Base-by-base conservation (phyloP, 441 rosid species). In the Aleurites moluccanus region DNA sequence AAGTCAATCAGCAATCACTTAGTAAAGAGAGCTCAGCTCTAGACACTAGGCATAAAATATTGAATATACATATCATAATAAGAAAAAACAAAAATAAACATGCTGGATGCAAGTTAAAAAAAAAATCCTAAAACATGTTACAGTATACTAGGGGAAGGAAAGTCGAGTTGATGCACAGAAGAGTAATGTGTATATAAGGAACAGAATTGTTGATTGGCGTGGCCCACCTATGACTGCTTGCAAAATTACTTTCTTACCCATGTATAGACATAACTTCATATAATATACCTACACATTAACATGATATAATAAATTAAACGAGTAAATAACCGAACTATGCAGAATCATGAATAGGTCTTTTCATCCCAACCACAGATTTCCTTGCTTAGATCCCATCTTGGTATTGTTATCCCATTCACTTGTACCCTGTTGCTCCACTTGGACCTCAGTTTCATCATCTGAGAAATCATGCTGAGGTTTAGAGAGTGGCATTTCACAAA, bases 381-480 rank as follows among this genome's bases (percentile, higher is more conserved):
- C 79, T 86, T 44, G 74, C 77, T 88, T 88, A 0, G 78, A 73
- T 69, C 72, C 88, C 65, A 72, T 70, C 52, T 57, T 67, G 74
- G 33, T 78, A 45, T 64, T 75, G 52, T 75, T 79, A 67, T 77
- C 85, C 85, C 82, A 71, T 67, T 85, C 78, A 64, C 71, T 81
- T 73, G 60, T 81, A 64, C 79, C 74, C 57, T 61, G 85, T 72
- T 78, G 84, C 78, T 80, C 83, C 75, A 69, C 78, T 63, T 64
- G 82, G 53, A 72, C 79, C 73, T 88, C 90, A 52, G 70, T 73
- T 74, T 91, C 96, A 73, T 87, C 98, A 80, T 88, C 97, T 92
- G 86, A 40, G 61, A 76, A 77, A 73, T 42, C 73, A 75, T 59
- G 64, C 50, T 68, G 44, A 69, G 60, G 55, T 78, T 81, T 21